Percentiles rank a stretch among this genome's conserved stretches.
Conservation (phyloP, 495 filamentous ascomycete species). For the Hypoxylon perforatum region DNA sequence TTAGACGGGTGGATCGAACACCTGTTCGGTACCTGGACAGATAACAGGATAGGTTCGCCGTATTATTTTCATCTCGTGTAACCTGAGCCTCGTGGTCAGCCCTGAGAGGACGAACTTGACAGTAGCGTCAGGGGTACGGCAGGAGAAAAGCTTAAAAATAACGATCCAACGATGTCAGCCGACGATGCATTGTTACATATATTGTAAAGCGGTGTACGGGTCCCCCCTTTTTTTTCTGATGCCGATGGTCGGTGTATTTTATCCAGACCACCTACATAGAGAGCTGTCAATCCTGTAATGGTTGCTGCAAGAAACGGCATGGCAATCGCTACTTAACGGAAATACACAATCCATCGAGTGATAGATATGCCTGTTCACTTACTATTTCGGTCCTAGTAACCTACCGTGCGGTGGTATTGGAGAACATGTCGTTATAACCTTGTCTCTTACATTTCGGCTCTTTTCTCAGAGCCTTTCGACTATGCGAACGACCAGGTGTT, state of each 20-base stretch:
- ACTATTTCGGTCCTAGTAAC: no score
- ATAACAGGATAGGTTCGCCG: conserved; percentile 15
- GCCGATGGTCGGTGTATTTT: neutral
- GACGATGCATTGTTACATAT: conserved; percentile 7
- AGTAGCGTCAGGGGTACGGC: conserved; percentile 30
- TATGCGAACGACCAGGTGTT: neutral
- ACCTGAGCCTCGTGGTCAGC: conserved; percentile 26
- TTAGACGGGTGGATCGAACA: conserved; percentile 8
- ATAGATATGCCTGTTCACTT: no score
- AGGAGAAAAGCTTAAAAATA: conserved; percentile 15
- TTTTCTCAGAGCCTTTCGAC: neutral
- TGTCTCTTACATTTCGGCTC: neutral
- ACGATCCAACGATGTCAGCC: conserved; percentile 6
- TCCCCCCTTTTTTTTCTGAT: conserved; percentile 4
- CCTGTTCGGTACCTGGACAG: conserved; percentile 17
- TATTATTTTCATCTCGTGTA: conserved; percentile 29
- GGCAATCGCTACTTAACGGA: neutral
- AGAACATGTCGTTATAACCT: no score
- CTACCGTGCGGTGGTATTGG: no score
- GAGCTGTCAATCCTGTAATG: conserved; percentile 1
- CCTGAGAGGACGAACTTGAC: conserved; percentile 28
- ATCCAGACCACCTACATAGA: conserved; percentile 12
- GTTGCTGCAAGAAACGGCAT: neutral
- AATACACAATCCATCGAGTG: neutral
- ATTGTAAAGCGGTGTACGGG: conserved; percentile 5